Percentiles rank a stretch among this genome's conserved stretches.
Evolutionary conservation across 108 stramenopile genomes (phyloP).

Genomic region (Skeletonema marinoi): DNA sequence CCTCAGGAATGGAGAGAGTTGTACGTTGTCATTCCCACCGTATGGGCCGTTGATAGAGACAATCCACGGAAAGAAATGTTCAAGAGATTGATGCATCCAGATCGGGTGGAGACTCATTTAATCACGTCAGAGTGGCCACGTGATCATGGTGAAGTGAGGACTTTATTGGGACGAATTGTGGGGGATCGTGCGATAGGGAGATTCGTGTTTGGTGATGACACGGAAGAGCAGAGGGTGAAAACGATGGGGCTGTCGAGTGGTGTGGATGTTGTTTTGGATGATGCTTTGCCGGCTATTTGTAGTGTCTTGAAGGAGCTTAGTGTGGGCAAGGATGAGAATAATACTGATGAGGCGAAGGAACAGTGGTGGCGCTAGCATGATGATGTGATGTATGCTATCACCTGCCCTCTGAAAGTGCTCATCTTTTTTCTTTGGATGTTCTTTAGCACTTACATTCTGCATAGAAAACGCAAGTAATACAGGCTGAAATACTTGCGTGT

Average conservation of each 20-base stretch:
- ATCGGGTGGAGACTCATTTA: constrained; percentile 7
- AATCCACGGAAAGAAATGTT: constrained; percentile 26
- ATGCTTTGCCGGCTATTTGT: constrained; percentile 16
- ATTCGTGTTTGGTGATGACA: constrained; percentile 12
- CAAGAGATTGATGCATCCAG: not conserved
- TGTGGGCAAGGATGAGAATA: not conserved
- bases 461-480: no score
- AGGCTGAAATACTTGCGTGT: no score
- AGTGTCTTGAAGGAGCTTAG: not conserved
- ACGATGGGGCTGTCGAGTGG: not conserved
- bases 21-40: constrained; percentile 23
- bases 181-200: constrained; percentile 17
- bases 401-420: no score
- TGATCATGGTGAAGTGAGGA: constrained; percentile 5
- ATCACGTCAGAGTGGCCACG: constrained; percentile 16
- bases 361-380: not conserved
- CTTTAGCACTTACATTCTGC: no score
- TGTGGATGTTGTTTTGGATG: constrained; percentile 15
- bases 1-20: constrained; percentile 15
- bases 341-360: not conserved
- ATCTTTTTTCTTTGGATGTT: no score
- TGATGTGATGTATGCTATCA: not conserved
- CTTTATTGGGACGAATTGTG: constrained; percentile 19
- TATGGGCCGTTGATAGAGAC: constrained; percentile 8
- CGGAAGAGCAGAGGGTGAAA: constrained; percentile 1